Evolutionary conservation across 768 basidiomycete species (phyloP), one percentile per base, ranked within the genome.

Genomic region (Botryobasidium botryosum): DNA sequence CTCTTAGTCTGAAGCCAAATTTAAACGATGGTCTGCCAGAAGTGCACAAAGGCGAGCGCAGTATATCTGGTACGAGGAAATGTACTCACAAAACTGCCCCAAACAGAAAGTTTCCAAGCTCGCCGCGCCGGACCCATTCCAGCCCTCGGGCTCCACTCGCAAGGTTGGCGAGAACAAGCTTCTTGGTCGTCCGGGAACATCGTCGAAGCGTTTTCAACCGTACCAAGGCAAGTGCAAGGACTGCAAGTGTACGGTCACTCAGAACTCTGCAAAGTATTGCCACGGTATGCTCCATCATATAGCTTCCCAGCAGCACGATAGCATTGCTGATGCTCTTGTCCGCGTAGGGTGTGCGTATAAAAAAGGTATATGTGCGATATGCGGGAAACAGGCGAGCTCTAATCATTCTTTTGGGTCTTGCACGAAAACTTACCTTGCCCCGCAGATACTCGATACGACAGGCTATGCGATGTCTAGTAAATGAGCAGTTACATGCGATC

Each of bases 151-250:
- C 40, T 74, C 75, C 51, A 79, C 85, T 63, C 71, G 85, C 50
- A 85, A 71, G 61, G 71, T 87, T 32, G 81, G 79, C 49, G 84
- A 83, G 68, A 87, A 86, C 65, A 85, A 85, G 65, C 72, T 86
- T 24, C 64, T 83, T 36, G 65, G 48, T 3, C 48, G 50, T 35
- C 48, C 32, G 4, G 78, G 77, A 25, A 72, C 69, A 36, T 77
- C 77, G 43, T 82, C 73, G 66, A 81, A 77, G 55, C 70, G 83
- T 53, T 81, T 77, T 61, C 77, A 86, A 80, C 85, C 85, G 27
- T 88, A 88, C 64, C 76, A 81, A 61, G 70, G 72, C 29, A 85
- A 81, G 59, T 88, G 84, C 58, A 87, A 80, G 61, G 84, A 85
- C 54, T 88, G 85, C 57, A 86, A 86, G 61, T 77, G 78, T 55